Evolutionary conservation across 2,329 filamentous ascomycete genomes (phyloP).

Genomic region (Penicillium freii): DNA sequence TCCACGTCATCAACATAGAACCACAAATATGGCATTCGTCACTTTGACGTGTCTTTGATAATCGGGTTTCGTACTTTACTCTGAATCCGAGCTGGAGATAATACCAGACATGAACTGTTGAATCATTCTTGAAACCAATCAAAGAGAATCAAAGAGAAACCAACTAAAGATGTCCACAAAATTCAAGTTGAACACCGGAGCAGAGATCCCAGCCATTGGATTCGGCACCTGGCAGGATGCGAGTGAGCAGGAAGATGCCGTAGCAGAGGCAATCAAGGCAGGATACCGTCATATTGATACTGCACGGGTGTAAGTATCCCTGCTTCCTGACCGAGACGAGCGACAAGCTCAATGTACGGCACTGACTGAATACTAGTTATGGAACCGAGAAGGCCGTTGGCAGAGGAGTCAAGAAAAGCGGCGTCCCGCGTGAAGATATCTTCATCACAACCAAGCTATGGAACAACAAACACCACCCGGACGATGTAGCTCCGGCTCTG

Average conservation of each 20-base stretch:
- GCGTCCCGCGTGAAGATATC: constrained; percentile 62
- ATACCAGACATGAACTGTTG: neutral
- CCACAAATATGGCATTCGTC: neutral
- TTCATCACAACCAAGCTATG: constrained; percentile 68
- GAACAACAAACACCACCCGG: constrained; percentile 62
- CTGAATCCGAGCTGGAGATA: too few relatives aligned
- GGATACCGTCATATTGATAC: constrained; percentile 59
- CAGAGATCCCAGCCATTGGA: constrained; percentile 49
- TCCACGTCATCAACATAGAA: neutral
- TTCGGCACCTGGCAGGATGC: constrained; percentile 58
- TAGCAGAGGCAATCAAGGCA: constrained; percentile 47
- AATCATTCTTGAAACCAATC: neutral
- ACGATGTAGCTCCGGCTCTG: constrained; percentile 62
- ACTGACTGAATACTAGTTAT: constrained; percentile 43
- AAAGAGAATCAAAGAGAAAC: too few relatives aligned
- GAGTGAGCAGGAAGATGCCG: constrained; percentile 50
- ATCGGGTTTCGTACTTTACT: too few relatives aligned
- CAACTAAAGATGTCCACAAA: constrained; percentile 30
- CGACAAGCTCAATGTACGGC: neutral
- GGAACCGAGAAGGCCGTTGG: constrained; percentile 66
- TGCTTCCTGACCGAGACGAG: neutral
- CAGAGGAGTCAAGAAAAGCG: constrained; percentile 60
- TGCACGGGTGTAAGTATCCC: constrained; percentile 40
- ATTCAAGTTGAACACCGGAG: constrained; percentile 50
- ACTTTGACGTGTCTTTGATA: neutral